Evolutionary conservation across 2,329 filamentous ascomycete species (phyloP), one percentile per base, ranked within the genome.

Genomic region (Claviceps quebecensis): DNA sequence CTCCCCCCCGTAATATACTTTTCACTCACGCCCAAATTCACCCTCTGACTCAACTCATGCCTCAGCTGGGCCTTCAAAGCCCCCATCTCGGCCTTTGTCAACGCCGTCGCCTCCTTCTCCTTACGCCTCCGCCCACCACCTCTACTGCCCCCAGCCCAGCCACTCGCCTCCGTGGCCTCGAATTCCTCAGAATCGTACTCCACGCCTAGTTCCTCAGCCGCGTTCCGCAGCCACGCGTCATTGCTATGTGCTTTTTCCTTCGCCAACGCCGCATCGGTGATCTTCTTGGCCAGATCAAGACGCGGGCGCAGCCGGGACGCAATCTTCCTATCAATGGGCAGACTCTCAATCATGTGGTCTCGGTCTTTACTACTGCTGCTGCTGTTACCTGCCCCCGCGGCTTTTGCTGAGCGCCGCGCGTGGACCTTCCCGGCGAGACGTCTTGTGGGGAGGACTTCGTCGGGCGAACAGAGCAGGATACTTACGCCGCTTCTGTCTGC

Each of bases 131-230:
- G 72, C 1, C 85, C 84, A 40, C 79, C 80, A 7, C 88, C 88
- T 38, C 87, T 75, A 0, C 86, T 84, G 47, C 78, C 77, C 50
- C 76, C 75, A 50, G 72, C 75, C 6, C 81, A 79, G 7, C 73
- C 75, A 40, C 75, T 83, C 53, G 55, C 52, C 7, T 89, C 83
- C 43, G 88, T 86, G 37, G 93, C 88, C 57, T 85, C 86, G 55
- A 95, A 84, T 45, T 94, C 88, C 38, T 95, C 89, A 54, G 81
- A 86, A 63, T 97, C 89, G 63, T 95, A 95, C 49, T 96, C 91
- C 0, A 97, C 87, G 1, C 93, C 93, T 0, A 98, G 74, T 56
- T 97, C 91, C 53, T 96, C 89, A 0, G 93, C 93, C 0, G 89
- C 90, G 47, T 79, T 80, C 44, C 81, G 80, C 59, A 97, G 72